Conservation (phyloP, 805 yeast species). For the Candida jianshihensis region DNA sequence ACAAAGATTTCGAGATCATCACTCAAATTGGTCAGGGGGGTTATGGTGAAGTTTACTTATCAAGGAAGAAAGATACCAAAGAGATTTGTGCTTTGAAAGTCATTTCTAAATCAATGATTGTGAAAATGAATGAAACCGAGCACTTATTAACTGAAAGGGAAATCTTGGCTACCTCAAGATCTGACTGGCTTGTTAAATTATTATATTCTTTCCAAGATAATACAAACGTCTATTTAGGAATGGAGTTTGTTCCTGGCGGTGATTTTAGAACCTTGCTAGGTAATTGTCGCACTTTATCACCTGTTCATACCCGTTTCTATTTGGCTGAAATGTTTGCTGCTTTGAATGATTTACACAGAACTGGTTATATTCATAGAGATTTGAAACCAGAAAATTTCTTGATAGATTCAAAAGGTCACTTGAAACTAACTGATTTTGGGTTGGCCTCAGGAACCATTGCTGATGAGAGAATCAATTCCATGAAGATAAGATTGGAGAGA, state of each 20-base stretch:
- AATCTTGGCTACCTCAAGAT: conserved; percentile 89
- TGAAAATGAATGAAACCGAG: conserved; percentile 89
- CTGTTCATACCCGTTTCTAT: conserved; percentile 94
- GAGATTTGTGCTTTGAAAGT: conserved; percentile 95
- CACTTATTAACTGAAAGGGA: conserved; percentile 96
- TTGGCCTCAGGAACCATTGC: conserved; percentile 95
- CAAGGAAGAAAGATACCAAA: conserved; percentile 86
- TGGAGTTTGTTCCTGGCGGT: conserved; percentile 99
- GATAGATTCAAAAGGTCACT: conserved; percentile 86
- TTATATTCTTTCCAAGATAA: conserved; percentile 93
- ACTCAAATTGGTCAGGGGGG: conserved; percentile 99
- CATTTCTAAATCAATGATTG: conserved; percentile 75
- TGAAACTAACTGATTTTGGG: conserved; percentile 93
- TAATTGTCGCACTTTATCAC: conserved; percentile 86
- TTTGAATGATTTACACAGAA: conserved; percentile 85
- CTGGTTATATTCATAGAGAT: conserved; percentile 76
- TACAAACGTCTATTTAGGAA: conserved; percentile 85
- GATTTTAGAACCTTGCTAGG: conserved; percentile 92
- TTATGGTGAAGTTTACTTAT: conserved; percentile 96
- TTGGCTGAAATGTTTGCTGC: conserved; percentile 95
- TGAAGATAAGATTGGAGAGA: conserved; percentile 62
- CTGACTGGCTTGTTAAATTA: conserved; percentile 92
- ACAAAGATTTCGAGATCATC: conserved; percentile 91
- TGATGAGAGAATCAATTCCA: conserved; percentile 85
- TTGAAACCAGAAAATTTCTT: conserved; percentile 52